Conservation (phyloP, 1,284 basidiomycete genomes). For the Ceratobasidium sp. region DNA sequence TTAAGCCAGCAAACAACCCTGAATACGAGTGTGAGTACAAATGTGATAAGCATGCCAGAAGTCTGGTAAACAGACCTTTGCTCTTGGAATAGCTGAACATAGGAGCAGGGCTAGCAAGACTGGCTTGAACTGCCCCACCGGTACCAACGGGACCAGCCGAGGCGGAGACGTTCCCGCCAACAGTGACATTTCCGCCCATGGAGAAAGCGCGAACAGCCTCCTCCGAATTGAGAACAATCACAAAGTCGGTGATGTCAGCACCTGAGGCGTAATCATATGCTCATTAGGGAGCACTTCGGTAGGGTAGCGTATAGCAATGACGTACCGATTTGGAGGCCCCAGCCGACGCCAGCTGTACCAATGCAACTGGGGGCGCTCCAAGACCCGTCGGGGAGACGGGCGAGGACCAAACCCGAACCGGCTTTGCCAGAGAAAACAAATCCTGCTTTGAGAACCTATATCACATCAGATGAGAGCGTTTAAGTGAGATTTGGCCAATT, state of each 20-base stretch:
- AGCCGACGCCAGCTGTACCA: conserved; percentile 95
- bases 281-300: not conserved
- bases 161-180: conserved; percentile 90
- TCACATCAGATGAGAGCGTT: not conserved
- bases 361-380: conserved; percentile 99
- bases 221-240: conserved; percentile 95
- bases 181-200: conserved; percentile 94
- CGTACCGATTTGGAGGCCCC: conserved; percentile 81
- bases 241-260: conserved; percentile 67
- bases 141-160: conserved; percentile 95
- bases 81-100: conserved; percentile 98
- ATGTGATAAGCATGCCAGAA: conserved; percentile 8
- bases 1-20: conserved; percentile 96
- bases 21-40: conserved; percentile 46
- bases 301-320: too few relatives aligned
- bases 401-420: conserved; percentile 94
- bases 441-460: conserved; percentile 74
- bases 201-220: conserved; percentile 97
- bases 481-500: conserved; percentile 55
- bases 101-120: conserved; percentile 91
- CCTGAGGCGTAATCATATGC: conserved; percentile 22
- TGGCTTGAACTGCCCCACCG: conserved; percentile 90
- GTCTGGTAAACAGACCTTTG: conserved; percentile 72
- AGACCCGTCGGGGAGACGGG: conserved; percentile 89
- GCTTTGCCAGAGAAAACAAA: conserved; percentile 98